These are phyloP conservation scores for Paramecium primaurelia DNA, from an alignment of 73 alveolate species.

Conservation along the genomic window DNA sequence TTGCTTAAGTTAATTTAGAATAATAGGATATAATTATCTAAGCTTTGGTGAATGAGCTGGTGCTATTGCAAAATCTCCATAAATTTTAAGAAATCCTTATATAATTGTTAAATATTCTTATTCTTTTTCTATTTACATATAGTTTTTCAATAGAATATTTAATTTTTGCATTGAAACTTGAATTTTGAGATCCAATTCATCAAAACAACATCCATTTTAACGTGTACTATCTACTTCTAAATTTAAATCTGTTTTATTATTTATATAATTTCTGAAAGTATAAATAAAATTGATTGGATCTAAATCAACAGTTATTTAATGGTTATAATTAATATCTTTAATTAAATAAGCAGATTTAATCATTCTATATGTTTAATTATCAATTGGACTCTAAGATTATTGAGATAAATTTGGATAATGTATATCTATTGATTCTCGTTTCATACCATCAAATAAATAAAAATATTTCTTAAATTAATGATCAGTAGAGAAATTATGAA, in stretches of 20 bases:
- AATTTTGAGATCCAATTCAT: constrained; percentile 1
- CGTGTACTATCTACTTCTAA: not conserved
- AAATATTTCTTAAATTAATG: not conserved
- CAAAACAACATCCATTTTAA: not conserved
- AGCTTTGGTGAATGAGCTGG: constrained; percentile 33
- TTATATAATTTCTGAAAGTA: not conserved
- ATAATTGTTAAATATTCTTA: not conserved
- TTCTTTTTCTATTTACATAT: not conserved
- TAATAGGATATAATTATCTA: not conserved
- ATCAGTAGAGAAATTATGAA: not conserved
- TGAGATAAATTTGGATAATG: not conserved
- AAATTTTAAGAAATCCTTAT: not conserved
- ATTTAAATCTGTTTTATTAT: not conserved
- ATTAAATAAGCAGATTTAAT: not conserved
- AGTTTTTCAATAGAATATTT: not conserved
- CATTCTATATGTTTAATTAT: constrained; percentile 1
- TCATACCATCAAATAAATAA: not conserved
- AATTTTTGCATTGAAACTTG: not conserved
- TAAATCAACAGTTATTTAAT: not conserved
- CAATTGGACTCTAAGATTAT: not conserved
- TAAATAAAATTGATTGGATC: not conserved
- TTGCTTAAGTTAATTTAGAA: not conserved
- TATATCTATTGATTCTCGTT: not conserved
- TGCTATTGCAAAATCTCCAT: constrained; percentile 17
- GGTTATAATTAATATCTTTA: not conserved